Base-by-base conservation (phyloP, 306 rosid genomes). In the Luffa aegyptiaca region DNA sequence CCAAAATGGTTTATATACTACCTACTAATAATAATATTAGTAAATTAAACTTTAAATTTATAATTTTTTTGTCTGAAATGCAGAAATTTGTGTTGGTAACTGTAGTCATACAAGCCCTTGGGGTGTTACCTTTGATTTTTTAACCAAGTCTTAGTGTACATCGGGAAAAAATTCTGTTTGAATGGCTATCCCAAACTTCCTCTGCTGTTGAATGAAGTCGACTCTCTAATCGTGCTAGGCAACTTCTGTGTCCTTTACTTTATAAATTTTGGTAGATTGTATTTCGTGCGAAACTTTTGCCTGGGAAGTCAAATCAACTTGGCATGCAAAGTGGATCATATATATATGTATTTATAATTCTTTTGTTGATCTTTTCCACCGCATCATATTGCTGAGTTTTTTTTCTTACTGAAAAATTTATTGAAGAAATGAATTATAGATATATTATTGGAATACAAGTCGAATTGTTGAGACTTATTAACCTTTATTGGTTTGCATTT, bases 401-500 rank as follows among this genome's bases (percentile, higher is more conserved):
- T 7, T 42, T 41, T 18, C 1, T 3, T 4, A 5, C 42, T 39
- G 2, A 39, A 70, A 39, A n/a, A 21, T 3, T 21, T 46, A 48
- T n/a, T n/a, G 6, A 26, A 7, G 31, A 61, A 74, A 74, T 74
- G 33, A 35, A 71, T 21, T 71, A 20, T 11, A 21, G n/a, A n/a
- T 26, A 26, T 10, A 46, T 48, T 18, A 44, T 46, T 48, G 6
- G n/a, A 13, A 73, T 36, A 31, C 10, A 49, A 31, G 45, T 73
- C 3, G n/a, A 49, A 44, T 73, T 45, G 49, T 80, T 78, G 63
- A 44, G 53, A 80, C 2, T 64, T 70, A 83, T 88, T 0, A 89
- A 70, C 82, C 61, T 65, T 65, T n/a, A 8, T 55, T 83, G 84
- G 36, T 71, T 82, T 86, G 83, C 84, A 81, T 84, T 83, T 46